Conservation (phyloP, 495 filamentous ascomycete genomes). For the Neurospora terricola region DNA sequence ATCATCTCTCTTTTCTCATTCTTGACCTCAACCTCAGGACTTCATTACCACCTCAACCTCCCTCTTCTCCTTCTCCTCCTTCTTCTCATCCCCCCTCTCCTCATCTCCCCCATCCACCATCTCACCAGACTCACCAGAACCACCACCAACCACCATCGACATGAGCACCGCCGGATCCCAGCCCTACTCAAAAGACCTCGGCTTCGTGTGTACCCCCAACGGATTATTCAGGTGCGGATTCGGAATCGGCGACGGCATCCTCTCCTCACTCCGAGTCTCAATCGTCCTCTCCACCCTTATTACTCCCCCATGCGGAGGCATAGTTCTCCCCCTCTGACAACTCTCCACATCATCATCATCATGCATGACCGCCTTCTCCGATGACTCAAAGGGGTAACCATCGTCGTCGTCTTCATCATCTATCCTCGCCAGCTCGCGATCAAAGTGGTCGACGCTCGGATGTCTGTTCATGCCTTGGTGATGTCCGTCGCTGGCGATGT, state of each 20-base stretch:
- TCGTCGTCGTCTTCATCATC: background rate
- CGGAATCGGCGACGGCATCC: background rate
- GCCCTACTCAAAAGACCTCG: background rate
- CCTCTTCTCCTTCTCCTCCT: background rate
- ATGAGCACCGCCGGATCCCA: background rate
- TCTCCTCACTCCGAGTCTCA: background rate
- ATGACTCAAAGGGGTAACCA: background rate
- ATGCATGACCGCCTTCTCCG: background rate
- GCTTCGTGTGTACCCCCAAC: background rate
- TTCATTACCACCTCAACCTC: background rate
- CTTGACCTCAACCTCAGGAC: background rate
- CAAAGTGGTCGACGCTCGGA: background rate
- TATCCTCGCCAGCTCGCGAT: conserved; percentile 6
- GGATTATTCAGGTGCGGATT: too few relatives aligned
- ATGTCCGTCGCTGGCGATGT: background rate
- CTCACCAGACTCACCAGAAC: background rate
- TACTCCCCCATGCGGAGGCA: background rate
- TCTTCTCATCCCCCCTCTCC: background rate
- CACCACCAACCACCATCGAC: background rate
- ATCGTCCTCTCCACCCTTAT: background rate
- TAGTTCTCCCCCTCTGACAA: background rate
- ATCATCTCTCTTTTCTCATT: background rate
- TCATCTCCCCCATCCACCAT: background rate
- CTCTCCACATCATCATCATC: background rate
- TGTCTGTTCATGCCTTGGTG: background rate